Percentiles rank a stretch among this genome's conserved stretches.
These are phyloP conservation scores for Kuraishia cidri DNA, from an alignment of 805 yeast genomes.

Conservation along the genomic window DNA sequence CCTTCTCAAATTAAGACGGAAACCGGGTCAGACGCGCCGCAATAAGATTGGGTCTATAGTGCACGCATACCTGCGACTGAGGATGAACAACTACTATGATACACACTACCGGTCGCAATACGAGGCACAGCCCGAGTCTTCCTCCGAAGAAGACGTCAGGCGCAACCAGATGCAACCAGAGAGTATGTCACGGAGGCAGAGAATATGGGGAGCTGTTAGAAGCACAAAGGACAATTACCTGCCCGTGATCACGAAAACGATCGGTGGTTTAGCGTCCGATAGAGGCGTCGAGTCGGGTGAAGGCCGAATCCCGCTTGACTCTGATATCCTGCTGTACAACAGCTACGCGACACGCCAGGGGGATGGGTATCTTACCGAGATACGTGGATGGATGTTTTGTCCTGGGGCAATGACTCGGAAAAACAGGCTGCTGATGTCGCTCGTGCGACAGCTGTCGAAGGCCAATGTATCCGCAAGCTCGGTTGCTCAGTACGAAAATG, in stretches of 20 bases:
- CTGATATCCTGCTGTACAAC: slow-evolving; percentile 52
- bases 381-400: slow-evolving; percentile 63
- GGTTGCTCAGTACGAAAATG: slow-evolving; percentile 25
- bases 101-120: too few species aligned
- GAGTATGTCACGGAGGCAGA: too few species aligned
- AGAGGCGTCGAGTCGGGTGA: slow-evolving; percentile 13
- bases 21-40: too few species aligned
- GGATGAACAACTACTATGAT: too few species aligned
- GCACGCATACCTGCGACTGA: too few species aligned
- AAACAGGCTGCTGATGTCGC: slow-evolving; percentile 56
- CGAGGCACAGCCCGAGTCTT: too few species aligned
- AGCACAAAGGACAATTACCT: slow-evolving; percentile 38
- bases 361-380: slow-evolving; percentile 40
- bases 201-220: slow-evolving; percentile 37
- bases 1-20: too few species aligned
- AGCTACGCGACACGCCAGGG: slow-evolving; percentile 35
- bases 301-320: slow-evolving; percentile 39
- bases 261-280: slow-evolving; percentile 9
- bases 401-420: slow-evolving; percentile 68
- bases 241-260: slow-evolving; percentile 33
- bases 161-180: too few species aligned
- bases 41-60: too few species aligned
- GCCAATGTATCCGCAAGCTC: slow-evolving; percentile 16
- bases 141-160: too few species aligned
- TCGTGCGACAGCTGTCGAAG: slow-evolving; percentile 61